A percentile compares a stretch with the other conserved stretches of the same genome.
These are phyloP conservation scores for Fusarium staphyleae DNA, from an alignment of 2,329 filamentous ascomycete species.

Conservation along the genomic window DNA sequence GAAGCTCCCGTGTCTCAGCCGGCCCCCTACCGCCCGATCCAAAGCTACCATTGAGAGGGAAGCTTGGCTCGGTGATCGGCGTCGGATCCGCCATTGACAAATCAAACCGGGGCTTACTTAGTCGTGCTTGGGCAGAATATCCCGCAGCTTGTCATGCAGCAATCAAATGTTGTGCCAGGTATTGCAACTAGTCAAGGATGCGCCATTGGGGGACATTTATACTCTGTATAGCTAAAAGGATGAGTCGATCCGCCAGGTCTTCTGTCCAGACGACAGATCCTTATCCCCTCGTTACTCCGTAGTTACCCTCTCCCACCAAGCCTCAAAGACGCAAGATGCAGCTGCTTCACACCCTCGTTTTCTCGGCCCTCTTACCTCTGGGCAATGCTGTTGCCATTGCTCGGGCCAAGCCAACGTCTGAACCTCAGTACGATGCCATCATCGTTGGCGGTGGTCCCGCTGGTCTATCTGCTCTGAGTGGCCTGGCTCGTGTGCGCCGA, in stretches of 20 bases:
- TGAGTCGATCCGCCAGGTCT: neutral
- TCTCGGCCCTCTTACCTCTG: conserved; percentile 22
- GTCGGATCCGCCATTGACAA: neutral
- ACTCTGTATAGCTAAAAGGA: no score
- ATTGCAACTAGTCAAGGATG: neutral
- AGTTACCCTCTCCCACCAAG: neutral
- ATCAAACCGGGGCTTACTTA: neutral
- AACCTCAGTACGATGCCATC: conserved; percentile 59
- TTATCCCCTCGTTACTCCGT: neutral
- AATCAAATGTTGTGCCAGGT: conserved; percentile 1
- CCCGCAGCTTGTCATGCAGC: neutral
- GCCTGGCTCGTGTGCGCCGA: conserved; percentile 64
- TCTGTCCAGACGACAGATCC: neutral
- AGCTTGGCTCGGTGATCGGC: conserved; percentile 7
- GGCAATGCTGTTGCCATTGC: conserved; percentile 26
- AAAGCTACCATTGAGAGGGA: neutral
- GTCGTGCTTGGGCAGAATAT: neutral
- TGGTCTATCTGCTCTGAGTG: conserved; percentile 61
- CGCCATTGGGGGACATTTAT: neutral
- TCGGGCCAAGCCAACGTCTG: neutral
- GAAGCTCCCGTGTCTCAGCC: conserved; percentile 14
- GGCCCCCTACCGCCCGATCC: conserved; percentile 3
- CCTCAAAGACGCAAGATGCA: conserved; percentile 17
- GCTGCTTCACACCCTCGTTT: conserved; percentile 12
- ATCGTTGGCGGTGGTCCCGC: conserved; percentile 65